Base-by-base conservation (phyloP, 2,329 filamentous ascomycete species). In the Colletotrichum somersetense region DNA sequence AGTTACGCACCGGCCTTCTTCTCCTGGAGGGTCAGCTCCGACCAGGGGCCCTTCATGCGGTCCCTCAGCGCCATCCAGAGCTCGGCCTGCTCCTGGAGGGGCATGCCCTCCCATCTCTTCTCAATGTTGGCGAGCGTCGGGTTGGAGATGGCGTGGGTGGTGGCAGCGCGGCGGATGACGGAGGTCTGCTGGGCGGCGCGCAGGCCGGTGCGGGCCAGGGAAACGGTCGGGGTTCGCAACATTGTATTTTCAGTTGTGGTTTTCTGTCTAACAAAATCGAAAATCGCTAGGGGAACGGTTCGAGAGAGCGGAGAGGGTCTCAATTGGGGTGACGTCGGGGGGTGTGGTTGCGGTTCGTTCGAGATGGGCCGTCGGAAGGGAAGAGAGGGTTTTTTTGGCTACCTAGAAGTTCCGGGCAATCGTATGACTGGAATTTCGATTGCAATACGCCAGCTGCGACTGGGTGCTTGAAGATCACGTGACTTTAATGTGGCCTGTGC, bases 31-130 rank as follows among this genome's bases (percentile, higher is more conserved):
- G 96, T 98, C 87, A 99, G 88, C 81, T 98, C 94, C 81, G 92
- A 90, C 96, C 96, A 99, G 88, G 94, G 95, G 79, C 90, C 91
- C 93, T 97, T 98, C 96, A 99, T 99, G 81, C 96, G 93, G 87
- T 99, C 96, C 85, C 96, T 91, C 84, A 99, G 89, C 78, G 93
- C 89, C 96, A 99, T 99, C 96, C 96, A 99, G 79, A 99, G 88
- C 82, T 99, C 96, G 77, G 96, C 96, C 91, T 99, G 96, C 90
- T 99, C 96, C 89, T 97, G 95, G 76, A 96, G 94, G 72, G 96
- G 95, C 93, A 98, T 95, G 75, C 88, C 90, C 88, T 99, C 96
- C 96, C 96, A 99, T 88, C 96, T 90, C 92, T 97, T 98, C 91
- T 99, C 96, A 81, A 99, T 98, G 86, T 97, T 95, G 85, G 94